A percentile compares a stretch with the other conserved stretches of the same genome.
Evolutionary conservation across 768 basidiomycete genomes (phyloP).

Genomic region (Suillus spraguei): DNA sequence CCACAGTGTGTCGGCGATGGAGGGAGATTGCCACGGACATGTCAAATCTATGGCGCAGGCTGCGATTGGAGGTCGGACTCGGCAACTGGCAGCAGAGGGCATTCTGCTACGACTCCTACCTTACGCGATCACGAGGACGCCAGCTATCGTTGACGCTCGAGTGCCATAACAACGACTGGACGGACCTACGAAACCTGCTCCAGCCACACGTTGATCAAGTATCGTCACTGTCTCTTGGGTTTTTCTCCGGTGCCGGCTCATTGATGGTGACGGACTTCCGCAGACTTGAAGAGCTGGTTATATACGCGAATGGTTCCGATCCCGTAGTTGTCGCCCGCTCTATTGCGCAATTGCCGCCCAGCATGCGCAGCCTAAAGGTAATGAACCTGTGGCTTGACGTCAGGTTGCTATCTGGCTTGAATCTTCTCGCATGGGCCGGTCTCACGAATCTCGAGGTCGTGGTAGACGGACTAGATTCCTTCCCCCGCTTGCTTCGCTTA

Average conservation of each 20-base stretch:
- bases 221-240: neutral
- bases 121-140: neutral
- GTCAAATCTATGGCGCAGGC: neutral
- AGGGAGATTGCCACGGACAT: slow-evolving; percentile 28
- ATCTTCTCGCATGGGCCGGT: neutral
- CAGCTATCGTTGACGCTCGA: neutral
- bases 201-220: neutral
- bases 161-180: neutral
- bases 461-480: neutral
- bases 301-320: neutral
- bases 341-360: neutral
- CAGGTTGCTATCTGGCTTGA: neutral
- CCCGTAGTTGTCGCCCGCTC: neutral
- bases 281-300: neutral
- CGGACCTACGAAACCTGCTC: neutral
- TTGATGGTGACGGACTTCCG: neutral
- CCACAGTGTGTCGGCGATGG: neutral
- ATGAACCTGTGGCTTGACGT: neutral
- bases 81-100: neutral
- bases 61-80: neutral
- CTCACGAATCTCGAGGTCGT: neutral
- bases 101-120: neutral
- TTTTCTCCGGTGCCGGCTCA: neutral
- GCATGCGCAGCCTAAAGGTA: neutral
- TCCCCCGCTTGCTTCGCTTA: neutral